Conservation (phyloP, 208 protist species). For the Trypanosomatidae sp. region DNA sequence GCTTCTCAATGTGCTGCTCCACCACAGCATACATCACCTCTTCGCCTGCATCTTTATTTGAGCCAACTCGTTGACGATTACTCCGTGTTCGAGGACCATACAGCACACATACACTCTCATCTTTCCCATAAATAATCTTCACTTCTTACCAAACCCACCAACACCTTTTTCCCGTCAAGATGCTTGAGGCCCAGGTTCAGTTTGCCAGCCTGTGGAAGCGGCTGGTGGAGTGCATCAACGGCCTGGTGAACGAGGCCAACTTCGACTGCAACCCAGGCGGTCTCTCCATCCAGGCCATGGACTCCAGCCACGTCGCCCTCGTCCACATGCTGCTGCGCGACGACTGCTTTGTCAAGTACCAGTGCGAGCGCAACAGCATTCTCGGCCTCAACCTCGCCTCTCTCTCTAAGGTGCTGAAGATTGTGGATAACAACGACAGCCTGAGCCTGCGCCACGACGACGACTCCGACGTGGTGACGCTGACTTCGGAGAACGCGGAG, state of each 20-base stretch:
- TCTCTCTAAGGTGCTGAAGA: conserved; percentile 98
- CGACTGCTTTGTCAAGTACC: conserved; percentile 98
- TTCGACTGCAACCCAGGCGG: conserved; percentile 97
- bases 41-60: too few species aligned
- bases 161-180: conserved; percentile 12
- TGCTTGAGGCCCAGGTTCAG: conserved; percentile 89
- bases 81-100: too few species aligned
- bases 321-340: conserved; percentile 96
- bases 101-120: too few species aligned
- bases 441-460: conserved; percentile 97
- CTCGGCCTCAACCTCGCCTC: conserved; percentile 98
- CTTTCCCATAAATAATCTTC: too few species aligned
- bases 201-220: conserved; percentile 95
- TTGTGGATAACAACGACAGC: conserved; percentile 95
- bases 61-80: too few species aligned
- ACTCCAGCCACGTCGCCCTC: conserved; percentile 98
- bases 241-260: conserved; percentile 98
- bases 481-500: conserved; percentile 95
- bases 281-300: conserved; percentile 99
- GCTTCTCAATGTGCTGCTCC: too few species aligned
- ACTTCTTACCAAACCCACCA: too few species aligned
- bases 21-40: too few species aligned
- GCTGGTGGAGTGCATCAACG: conserved; percentile 98
- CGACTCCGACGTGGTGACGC: conserved; percentile 93
- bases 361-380: conserved; percentile 97